Percentiles rank a stretch among this genome's conserved stretches.
phyloP scores from a whole-genome alignment of 2,329 filamentous ascomycete genomes.

The Pseudonectria foliicola region DNA sequence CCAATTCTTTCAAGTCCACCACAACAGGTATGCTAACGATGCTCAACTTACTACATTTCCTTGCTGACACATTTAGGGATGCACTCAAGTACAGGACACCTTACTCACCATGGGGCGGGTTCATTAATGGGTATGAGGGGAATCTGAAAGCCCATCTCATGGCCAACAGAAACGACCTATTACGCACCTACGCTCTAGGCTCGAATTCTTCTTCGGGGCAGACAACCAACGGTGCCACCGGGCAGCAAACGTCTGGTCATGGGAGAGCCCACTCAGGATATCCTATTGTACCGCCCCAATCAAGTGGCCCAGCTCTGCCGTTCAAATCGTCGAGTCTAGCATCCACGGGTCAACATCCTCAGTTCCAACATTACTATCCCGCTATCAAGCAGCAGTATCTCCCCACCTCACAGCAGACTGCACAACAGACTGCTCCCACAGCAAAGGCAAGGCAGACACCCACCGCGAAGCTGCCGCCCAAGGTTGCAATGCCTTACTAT shows the following conservation, averaged over 20 bases:
- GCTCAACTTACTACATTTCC: neutral
- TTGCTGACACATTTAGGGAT: slow-evolving; percentile 33
- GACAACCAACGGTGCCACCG: neutral
- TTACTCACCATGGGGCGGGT: slow-evolving; percentile 50
- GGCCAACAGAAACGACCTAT: slow-evolving; percentile 22
- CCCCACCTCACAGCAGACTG: slow-evolving; percentile 4
- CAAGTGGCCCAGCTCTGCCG: neutral
- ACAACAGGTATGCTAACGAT: slow-evolving; percentile 42
- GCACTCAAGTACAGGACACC: slow-evolving; percentile 52
- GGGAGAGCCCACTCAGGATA: no score
- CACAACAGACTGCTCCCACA: neutral
- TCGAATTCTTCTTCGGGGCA: slow-evolving; percentile 1
- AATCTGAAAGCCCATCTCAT: slow-evolving; percentile 40
- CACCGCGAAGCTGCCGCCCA: slow-evolving; percentile 22
- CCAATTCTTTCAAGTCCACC: slow-evolving; percentile 51
- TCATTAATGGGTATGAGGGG: slow-evolving; percentile 55
- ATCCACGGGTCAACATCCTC: neutral
- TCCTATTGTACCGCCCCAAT: no score
- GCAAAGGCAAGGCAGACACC: slow-evolving; percentile 18
- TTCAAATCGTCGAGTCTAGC: slow-evolving; percentile 1
- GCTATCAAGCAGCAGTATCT: slow-evolving; percentile 17
- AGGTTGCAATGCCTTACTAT: slow-evolving; percentile 24
- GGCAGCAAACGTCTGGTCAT: neutral
- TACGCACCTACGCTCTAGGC: slow-evolving; percentile 19
- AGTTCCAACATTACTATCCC: slow-evolving; percentile 9